Percentiles rank a stretch among this genome's conserved stretches.
Evolutionary conservation across 768 basidiomycete species (phyloP).

Genomic region (Wakefieldia striispora): DNA sequence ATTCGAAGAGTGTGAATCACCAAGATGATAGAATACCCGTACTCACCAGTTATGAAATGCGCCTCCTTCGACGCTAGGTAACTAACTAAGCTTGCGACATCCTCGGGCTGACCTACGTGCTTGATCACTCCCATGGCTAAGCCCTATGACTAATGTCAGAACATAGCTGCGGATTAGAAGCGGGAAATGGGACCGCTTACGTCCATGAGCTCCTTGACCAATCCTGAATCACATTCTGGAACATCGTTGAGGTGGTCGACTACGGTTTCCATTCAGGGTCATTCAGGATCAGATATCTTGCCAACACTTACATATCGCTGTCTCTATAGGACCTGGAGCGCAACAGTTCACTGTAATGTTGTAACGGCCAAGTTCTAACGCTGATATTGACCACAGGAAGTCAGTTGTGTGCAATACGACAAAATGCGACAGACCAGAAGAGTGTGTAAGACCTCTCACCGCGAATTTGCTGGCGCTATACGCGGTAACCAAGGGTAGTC

Average conservation of each 20-base stretch:
- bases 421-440: too few species aligned
- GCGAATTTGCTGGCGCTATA: slow-evolving; percentile 39
- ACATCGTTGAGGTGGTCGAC: too few species aligned
- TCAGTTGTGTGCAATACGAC: too few species aligned
- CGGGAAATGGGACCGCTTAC: too few species aligned
- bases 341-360: slow-evolving; percentile 37
- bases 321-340: slow-evolving; percentile 32
- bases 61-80: slow-evolving; percentile 33
- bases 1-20: too few species aligned
- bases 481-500: background rate
- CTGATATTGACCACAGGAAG: too few species aligned
- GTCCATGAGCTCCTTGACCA: too few species aligned
- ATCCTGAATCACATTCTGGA: too few species aligned
- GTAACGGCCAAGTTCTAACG: slow-evolving; percentile 27
- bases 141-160: background rate
- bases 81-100: slow-evolving; percentile 32
- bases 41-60: slow-evolving; percentile 11
- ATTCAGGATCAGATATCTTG: background rate
- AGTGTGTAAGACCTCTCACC: slow-evolving; percentile 37
- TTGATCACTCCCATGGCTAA: slow-evolving; percentile 7
- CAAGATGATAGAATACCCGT: too few species aligned
- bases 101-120: slow-evolving; percentile 28
- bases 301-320: background rate
- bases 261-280: too few species aligned
- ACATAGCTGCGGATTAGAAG: too few species aligned